Percentiles rank a stretch among this genome's conserved stretches.
These are phyloP conservation scores for Hericium coralloides DNA, from an alignment of 768 basidiomycete species.

Conservation along the genomic window DNA sequence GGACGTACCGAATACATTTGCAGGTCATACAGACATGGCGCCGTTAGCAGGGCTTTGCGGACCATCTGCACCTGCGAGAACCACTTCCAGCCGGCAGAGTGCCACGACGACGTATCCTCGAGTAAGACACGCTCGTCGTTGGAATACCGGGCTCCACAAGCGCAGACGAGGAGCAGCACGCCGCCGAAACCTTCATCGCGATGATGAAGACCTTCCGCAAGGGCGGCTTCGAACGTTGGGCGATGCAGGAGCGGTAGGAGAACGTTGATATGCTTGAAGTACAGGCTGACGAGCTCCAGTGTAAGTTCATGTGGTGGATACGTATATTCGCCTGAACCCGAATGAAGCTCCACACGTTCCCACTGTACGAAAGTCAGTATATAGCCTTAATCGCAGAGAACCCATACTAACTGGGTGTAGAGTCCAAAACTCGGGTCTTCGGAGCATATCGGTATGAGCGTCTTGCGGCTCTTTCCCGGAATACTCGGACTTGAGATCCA, in stretches of 20 bases:
- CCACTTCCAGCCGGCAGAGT: constrained; percentile 40
- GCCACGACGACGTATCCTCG: constrained; percentile 17
- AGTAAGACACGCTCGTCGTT: constrained; percentile 40
- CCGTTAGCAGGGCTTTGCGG: constrained; percentile 45
- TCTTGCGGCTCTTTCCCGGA: constrained; percentile 13
- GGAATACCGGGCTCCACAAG: constrained; percentile 40
- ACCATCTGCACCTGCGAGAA: constrained; percentile 52
- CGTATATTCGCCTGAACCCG: not conserved
- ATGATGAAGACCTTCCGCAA: constrained; percentile 30
- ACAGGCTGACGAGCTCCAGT: constrained; percentile 35
- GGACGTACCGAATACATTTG: constrained; percentile 52
- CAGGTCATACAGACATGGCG: constrained; percentile 57
- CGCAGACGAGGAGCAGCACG: constrained; percentile 42
- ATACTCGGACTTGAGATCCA: constrained; percentile 33
- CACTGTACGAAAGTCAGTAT: constrained; percentile 1
- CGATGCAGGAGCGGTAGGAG: constrained; percentile 41
- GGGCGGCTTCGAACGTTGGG: constrained; percentile 32
- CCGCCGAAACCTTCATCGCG: constrained; percentile 33
- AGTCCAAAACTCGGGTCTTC: constrained; percentile 43
- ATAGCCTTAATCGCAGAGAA: not conserved
- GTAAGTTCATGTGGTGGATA: constrained; percentile 31
- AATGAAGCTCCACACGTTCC: constrained; percentile 1
- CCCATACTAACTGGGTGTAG: constrained; percentile 31
- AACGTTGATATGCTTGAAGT: constrained; percentile 34
- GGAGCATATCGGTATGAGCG: constrained; percentile 16